Evolutionary conservation across 306 rosid genomes (phyloP), one percentile per base, ranked within the genome.

Genomic region (Oxytropis ochrocephala): DNA sequence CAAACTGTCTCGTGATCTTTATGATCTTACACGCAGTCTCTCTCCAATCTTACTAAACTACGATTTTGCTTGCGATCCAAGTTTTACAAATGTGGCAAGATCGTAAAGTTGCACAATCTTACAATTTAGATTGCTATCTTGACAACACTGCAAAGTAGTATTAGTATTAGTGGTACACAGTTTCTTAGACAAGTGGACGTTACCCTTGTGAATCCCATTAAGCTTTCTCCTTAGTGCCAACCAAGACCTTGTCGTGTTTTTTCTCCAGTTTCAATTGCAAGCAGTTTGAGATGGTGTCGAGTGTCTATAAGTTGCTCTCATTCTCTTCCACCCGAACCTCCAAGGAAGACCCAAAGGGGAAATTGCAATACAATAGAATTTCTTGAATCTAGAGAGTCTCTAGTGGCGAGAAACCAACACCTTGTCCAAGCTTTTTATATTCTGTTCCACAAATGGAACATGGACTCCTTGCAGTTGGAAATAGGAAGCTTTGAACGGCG

Each of bases 281-380:
- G 43, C 89, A 86, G 78, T 94, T 83, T 16, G 99, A 88, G 43
- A 94, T 77, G 3, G 92, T 91, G 21, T 97, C 97, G 3, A 94
- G 87, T 0, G 81, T 83, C 62, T 97, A 73, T 38, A 88, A 82
- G 77, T 94, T 94, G 84, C 90, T 91, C 80, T 91, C 95, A 73
- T 91, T 94, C 85, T 94, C 99, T 59, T 88, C 89, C 21, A 88
- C 99, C 81, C 87, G 86, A 64, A 95, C 95, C 73, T 87, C 97
- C 74, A 91, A 69, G 64, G 84, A 88, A 51, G 96, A 91, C 61
- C 91, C 90, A 14, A 83, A 72, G 3, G 89, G 85, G 18, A 87
- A 77, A 62, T 69, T 77, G 46, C 73, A 17, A 6, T 54, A 63
- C 7, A 32, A 13, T 73, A 86, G 49, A 88, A 85, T 44, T 62